A percentile compares a stretch with the other conserved stretches of the same genome.
phyloP scores from a whole-genome alignment of 805 yeast species.

The Wickerhamiella lipophila region DNA sequence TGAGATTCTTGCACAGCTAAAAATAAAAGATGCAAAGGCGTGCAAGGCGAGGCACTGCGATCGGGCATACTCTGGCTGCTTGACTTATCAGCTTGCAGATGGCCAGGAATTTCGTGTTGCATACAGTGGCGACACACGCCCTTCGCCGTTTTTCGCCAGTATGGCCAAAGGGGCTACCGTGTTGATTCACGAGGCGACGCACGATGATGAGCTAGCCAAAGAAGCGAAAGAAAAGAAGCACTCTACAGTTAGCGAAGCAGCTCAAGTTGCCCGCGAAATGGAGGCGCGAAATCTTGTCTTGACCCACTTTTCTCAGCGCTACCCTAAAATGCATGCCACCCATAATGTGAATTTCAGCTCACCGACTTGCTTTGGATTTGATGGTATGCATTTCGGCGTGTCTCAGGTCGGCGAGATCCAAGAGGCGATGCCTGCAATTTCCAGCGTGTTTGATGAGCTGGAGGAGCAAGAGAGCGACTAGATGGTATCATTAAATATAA shows the following conservation, averaged over 20 bases:
- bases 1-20: not conserved
- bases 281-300: conserved; percentile 53
- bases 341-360: conserved; percentile 13
- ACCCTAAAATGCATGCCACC: conserved; percentile 42
- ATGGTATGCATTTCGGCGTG: conserved; percentile 44
- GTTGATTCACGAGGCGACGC: conserved; percentile 85
- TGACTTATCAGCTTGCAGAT: conserved; percentile 30
- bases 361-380: conserved; percentile 43
- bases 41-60: conserved; percentile 78
- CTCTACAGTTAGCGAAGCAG: conserved; percentile 80
- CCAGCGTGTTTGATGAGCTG: conserved; percentile 17
- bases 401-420: conserved; percentile 32
- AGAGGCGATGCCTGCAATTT: conserved; percentile 21
- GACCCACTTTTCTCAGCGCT: conserved; percentile 90
- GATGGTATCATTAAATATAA: no score
- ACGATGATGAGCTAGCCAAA: conserved; percentile 60
- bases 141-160: conserved; percentile 48
- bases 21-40: conserved; percentile 27
- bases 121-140: conserved; percentile 93
- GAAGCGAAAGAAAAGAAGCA: conserved; percentile 79
- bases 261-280: conserved; percentile 59
- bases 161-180: conserved; percentile 60
- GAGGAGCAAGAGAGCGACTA: conserved; percentile 11
- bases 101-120: conserved; percentile 47
- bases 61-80: conserved; percentile 58